Evolutionary conservation across 768 basidiomycete species (phyloP).

Genomic region (Royoungia palumana): DNA sequence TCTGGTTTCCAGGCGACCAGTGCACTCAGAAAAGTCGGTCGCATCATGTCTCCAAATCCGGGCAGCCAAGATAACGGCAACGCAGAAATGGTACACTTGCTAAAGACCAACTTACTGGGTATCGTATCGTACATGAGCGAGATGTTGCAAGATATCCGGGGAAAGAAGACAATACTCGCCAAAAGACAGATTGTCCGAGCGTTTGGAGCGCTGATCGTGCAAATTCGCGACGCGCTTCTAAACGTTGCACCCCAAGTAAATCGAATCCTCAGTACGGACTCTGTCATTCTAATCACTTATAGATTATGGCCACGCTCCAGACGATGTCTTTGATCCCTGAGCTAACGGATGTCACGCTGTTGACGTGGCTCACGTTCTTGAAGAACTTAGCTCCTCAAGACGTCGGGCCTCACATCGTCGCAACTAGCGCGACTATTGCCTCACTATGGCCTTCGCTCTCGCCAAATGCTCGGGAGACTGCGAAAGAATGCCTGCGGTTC

Average conservation of each 20-base stretch:
- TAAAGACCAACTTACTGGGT: conserved; percentile 78
- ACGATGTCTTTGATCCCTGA: conserved; percentile 76
- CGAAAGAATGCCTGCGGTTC: conserved; percentile 60
- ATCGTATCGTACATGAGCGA: conserved; percentile 84
- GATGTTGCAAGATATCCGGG: conserved; percentile 78
- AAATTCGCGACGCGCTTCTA: conserved; percentile 68
- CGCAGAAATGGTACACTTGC: conserved; percentile 51
- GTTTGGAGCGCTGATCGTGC: conserved; percentile 65
- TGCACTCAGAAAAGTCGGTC: conserved; percentile 45
- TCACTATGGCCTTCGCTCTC: conserved; percentile 71
- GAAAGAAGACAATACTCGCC: conserved; percentile 61
- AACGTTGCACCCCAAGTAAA: conserved; percentile 85
- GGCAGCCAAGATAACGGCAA: conserved; percentile 26
- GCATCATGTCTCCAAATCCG: conserved; percentile 26
- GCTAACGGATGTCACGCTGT: conserved; percentile 73
- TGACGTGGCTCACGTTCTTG: conserved; percentile 79
- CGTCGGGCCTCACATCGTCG: conserved; percentile 78
- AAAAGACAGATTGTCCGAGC: conserved; percentile 81
- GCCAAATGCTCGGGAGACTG: conserved; percentile 46
- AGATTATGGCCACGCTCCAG: conserved; percentile 97
- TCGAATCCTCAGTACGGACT: conserved; percentile 1
- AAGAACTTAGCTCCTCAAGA: conserved; percentile 63
- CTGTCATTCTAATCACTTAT: conserved; percentile 8
- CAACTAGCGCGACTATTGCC: conserved; percentile 82
- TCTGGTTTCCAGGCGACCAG: conserved; percentile 43